Conservation (phyloP, 495 filamentous ascomycete genomes). For the Trichodelitschia bisporula region DNA sequence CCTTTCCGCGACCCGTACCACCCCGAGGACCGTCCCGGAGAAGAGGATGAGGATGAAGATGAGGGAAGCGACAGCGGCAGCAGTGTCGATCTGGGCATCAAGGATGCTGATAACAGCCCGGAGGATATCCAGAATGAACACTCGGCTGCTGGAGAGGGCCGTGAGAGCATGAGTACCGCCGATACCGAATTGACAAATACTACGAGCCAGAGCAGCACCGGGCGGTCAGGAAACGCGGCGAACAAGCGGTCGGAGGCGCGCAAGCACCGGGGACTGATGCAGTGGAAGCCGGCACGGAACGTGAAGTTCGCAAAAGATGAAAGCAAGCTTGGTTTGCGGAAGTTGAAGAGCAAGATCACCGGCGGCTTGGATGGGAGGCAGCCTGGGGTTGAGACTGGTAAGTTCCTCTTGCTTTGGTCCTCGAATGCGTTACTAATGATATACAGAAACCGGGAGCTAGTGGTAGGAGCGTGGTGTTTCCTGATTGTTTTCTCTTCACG, state of each 20-base stretch:
- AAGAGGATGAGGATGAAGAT: slow-evolving; percentile 17
- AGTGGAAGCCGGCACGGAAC: slow-evolving; percentile 51
- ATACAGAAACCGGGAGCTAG: too few relatives aligned
- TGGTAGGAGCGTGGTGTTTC: too few relatives aligned
- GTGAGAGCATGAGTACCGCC: neutral
- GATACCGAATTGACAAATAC: slow-evolving; percentile 1
- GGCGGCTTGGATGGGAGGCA: slow-evolving; percentile 31
- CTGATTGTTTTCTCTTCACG: too few relatives aligned
- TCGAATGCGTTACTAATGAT: too few relatives aligned
- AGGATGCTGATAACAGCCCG: slow-evolving; percentile 17
- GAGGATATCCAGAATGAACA: slow-evolving; percentile 3
- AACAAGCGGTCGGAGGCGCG: slow-evolving; percentile 37
- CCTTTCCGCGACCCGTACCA: slow-evolving; percentile 32
- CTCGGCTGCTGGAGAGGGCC: neutral
- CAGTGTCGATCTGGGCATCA: slow-evolving; percentile 21
- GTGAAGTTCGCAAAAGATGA: slow-evolving; percentile 48
- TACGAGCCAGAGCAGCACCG: neutral
- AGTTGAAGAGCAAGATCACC: slow-evolving; percentile 26
- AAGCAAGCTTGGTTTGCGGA: slow-evolving; percentile 31
- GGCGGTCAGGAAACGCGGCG: slow-evolving; percentile 6
- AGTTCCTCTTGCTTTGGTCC: slow-evolving; percentile 3
- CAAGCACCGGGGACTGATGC: slow-evolving; percentile 49
- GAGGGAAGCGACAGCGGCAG: slow-evolving; percentile 18
- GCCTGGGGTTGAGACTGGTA: slow-evolving; percentile 42
- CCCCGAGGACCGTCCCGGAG: slow-evolving; percentile 20